Conservation (phyloP, 352 stramenopile species). For the Elongisporangium anandrum region DNA sequence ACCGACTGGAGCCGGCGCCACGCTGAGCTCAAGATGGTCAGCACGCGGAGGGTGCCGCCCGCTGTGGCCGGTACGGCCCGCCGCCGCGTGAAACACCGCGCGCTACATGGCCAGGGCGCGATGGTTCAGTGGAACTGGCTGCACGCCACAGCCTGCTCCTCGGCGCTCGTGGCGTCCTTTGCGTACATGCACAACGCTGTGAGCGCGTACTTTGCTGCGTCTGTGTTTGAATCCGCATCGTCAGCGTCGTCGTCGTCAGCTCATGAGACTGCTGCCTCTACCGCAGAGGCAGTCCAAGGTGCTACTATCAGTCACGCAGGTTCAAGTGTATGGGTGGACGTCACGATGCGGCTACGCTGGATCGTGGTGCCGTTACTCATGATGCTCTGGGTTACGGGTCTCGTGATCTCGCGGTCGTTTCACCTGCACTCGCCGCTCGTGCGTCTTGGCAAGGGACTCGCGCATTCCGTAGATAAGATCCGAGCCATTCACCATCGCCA, state of each 20-base stretch:
- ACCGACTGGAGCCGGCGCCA: no score
- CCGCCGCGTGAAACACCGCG: no score
- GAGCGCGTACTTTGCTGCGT: conserved; percentile 25
- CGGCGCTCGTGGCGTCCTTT: conserved; percentile 57
- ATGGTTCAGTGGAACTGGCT: conserved; percentile 68
- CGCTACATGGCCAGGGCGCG: conserved; percentile 3
- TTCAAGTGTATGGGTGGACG: no score
- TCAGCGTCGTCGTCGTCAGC: no score
- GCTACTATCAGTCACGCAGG: no score
- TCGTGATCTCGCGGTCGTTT: conserved; percentile 43
- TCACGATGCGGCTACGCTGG: conserved; percentile 23
- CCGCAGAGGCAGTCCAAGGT: no score
- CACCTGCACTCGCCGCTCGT: conserved; percentile 45
- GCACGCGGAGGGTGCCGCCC: no score
- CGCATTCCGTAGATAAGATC: conserved; percentile 15
- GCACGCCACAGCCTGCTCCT: conserved; percentile 63
- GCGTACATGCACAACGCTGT: conserved; percentile 66
- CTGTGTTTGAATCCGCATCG: background rate
- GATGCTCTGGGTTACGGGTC: conserved; percentile 30
- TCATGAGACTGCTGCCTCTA: no score
- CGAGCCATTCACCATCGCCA: conserved; percentile 10
- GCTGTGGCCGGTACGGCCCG: no score
- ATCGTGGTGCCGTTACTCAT: conserved; percentile 35
- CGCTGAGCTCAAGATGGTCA: no score
- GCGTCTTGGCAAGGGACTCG: conserved; percentile 19